phyloP scores from a whole-genome alignment of 129 eudicot species.

The Smallanthus sonchifolius region DNA sequence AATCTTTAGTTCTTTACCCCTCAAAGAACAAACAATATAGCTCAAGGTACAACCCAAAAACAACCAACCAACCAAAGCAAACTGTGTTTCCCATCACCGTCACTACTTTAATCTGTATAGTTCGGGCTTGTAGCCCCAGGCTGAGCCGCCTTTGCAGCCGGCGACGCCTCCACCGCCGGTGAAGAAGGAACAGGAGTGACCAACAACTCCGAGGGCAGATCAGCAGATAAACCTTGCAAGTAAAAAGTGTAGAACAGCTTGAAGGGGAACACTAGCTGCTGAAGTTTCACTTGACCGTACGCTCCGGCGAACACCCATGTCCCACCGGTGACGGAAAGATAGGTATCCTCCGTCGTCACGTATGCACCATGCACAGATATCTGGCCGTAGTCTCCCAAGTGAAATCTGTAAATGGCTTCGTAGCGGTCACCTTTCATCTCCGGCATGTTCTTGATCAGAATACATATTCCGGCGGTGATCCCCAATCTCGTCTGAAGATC shows the following conservation, averaged over 20 bases:
- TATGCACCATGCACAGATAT: conserved; percentile 77
- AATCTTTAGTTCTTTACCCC: background rate
- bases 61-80: background rate
- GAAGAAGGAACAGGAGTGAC: conserved; percentile 62
- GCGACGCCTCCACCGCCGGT: conserved; percentile 66
- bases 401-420: conserved; percentile 78
- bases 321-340: conserved; percentile 78
- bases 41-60: background rate
- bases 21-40: background rate
- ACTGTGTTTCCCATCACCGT: no score
- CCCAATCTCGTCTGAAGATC: conserved; percentile 69
- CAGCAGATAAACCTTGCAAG: conserved; percentile 63
- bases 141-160: conserved; percentile 68
- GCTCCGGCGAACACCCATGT: conserved; percentile 79
- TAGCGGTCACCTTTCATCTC: conserved; percentile 74
- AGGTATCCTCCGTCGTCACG: conserved; percentile 66
- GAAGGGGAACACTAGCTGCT: conserved; percentile 69
- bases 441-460: conserved; percentile 63
- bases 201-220: conserved; percentile 59
- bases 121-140: conserved; percentile 49
- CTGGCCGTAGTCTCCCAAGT: conserved; percentile 86
- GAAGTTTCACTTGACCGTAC: conserved; percentile 74
- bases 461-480: conserved; percentile 78
- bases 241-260: conserved; percentile 83
- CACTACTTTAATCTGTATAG: conserved; percentile 34